A percentile compares a stretch with the other conserved stretches of the same genome.
phyloP scores from a whole-genome alignment of 768 basidiomycete genomes.

The Amanita inopinata region DNA sequence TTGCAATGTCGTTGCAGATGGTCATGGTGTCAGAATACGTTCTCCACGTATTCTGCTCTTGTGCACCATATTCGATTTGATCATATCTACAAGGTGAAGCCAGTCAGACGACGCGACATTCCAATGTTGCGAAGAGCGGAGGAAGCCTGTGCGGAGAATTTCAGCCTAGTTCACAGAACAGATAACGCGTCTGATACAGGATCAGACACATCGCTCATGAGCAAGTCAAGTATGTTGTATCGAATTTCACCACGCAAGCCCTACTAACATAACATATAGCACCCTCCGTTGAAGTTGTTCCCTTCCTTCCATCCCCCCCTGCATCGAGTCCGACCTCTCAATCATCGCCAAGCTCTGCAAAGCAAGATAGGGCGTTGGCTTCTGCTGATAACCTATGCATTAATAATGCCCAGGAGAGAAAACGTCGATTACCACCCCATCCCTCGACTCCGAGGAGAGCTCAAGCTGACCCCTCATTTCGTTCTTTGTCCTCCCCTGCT shows the following conservation, averaged over 20 bases:
- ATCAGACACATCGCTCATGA: neutral
- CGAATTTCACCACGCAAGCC: neutral
- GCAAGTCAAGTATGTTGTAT: neutral
- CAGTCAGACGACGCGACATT: conserved; percentile 37
- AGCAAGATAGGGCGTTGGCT: too few species aligned
- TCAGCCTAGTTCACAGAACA: too few species aligned
- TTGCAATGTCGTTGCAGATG: conserved; percentile 32
- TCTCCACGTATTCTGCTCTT: conserved; percentile 27
- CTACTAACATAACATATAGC: neutral
- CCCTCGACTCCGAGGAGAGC: conserved; percentile 12
- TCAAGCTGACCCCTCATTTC: conserved; percentile 15
- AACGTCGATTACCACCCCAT: conserved; percentile 3
- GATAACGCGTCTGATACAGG: neutral
- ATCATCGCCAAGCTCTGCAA: neutral
- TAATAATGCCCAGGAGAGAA: neutral
- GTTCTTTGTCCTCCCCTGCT: conserved; percentile 18
- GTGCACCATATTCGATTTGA: conserved; percentile 35
- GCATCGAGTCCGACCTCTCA: conserved; percentile 18
- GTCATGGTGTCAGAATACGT: conserved; percentile 42
- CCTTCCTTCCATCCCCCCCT: conserved; percentile 25
- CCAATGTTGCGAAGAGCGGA: conserved; percentile 31
- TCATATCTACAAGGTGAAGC: conserved; percentile 34
- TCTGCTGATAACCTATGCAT: neutral
- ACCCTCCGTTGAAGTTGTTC: too few species aligned
- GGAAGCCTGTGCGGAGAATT: conserved; percentile 22